Evolutionary conservation across 78 protist genomes (phyloP).

Genomic region (Creolimax fragrantissima): DNA sequence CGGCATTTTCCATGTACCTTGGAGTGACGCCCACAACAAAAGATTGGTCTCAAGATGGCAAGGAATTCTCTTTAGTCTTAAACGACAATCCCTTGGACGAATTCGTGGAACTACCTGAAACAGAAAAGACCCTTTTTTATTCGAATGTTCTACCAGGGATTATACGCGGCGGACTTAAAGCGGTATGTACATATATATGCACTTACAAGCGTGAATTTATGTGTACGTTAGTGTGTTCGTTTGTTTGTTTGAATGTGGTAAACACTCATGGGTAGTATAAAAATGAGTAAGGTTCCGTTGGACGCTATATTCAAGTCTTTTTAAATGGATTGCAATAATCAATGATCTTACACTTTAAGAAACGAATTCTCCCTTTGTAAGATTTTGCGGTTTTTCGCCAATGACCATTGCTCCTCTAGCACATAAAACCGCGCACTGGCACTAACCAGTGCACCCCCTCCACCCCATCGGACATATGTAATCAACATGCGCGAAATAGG

Average conservation of each 20-base stretch:
- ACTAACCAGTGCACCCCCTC: too few species aligned
- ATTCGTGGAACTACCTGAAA: neutral
- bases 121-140: neutral
- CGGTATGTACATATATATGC: neutral
- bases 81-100: neutral
- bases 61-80: neutral
- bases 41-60: neutral
- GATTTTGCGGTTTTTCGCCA: too few species aligned
- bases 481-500: too few species aligned
- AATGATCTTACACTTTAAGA: too few species aligned
- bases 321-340: too few species aligned
- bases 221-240: neutral
- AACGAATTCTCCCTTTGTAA: too few species aligned
- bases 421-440: too few species aligned
- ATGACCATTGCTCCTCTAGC: too few species aligned
- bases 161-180: neutral
- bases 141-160: neutral
- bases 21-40: neutral
- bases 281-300: too few species aligned
- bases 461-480: too few species aligned
- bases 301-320: too few species aligned
- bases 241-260: neutral
- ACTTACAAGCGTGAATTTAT: neutral
- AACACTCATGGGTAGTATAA: too few species aligned
- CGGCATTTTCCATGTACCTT: neutral